These are phyloP conservation scores for Nothophoma quercina DNA, from an alignment of 2,329 filamentous ascomycete species.

Conservation along the genomic window DNA sequence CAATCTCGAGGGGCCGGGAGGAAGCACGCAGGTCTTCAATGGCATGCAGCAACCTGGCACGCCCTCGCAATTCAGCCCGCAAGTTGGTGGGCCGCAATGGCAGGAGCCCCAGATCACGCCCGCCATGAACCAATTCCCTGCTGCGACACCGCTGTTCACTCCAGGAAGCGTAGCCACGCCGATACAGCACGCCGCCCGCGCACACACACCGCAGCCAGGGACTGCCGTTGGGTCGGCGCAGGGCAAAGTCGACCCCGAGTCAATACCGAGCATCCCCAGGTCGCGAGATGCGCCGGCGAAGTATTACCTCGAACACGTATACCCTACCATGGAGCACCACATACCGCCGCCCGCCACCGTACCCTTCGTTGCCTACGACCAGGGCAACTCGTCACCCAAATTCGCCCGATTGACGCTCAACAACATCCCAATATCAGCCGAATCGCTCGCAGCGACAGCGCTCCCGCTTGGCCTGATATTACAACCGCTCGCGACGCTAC, in stretches of 20 bases:
- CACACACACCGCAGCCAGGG: constrained; percentile 33
- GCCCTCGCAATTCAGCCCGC: constrained; percentile 60
- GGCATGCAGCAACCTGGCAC: constrained; percentile 68
- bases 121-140: constrained; percentile 68
- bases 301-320: constrained; percentile 86
- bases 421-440: constrained; percentile 84
- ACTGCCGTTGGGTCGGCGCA: constrained; percentile 66
- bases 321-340: constrained; percentile 94
- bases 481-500: constrained; percentile 84
- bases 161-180: constrained; percentile 47
- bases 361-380: constrained; percentile 92
- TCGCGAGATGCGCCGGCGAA: constrained; percentile 83
- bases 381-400: constrained; percentile 96
- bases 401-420: constrained; percentile 91
- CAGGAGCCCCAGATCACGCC: constrained; percentile 53
- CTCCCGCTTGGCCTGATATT: constrained; percentile 87
- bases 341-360: constrained; percentile 86
- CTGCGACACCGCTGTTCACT: constrained; percentile 63
- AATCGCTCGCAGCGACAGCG: constrained; percentile 80
- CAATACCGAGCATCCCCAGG: constrained; percentile 88
- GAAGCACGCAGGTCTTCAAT: constrained; percentile 73
- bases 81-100: constrained; percentile 49
- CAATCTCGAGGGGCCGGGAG: constrained; percentile 74
- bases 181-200: constrained; percentile 48
- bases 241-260: constrained; percentile 84